These are phyloP conservation scores for Phialocephala sp. DNA, from an alignment of 2,329 filamentous ascomycete genomes.

Conservation along the genomic window DNA sequence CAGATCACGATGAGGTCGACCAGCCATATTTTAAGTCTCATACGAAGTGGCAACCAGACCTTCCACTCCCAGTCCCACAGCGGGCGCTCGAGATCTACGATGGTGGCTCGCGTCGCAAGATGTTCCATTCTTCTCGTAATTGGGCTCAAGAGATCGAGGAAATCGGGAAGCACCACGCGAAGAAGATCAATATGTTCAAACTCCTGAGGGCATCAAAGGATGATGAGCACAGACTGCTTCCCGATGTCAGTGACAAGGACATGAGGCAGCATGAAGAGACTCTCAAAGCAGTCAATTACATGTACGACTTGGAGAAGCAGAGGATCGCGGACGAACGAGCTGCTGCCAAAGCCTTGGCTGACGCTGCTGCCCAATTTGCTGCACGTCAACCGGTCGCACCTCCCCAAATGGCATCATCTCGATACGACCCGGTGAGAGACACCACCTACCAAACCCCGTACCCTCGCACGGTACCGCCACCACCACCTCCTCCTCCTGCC, in stretches of 20 bases:
- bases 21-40: slow-evolving; percentile 23
- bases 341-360: background rate
- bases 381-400: background rate
- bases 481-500: slow-evolving; percentile 20
- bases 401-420: background rate
- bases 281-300: background rate
- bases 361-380: background rate
- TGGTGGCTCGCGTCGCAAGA: background rate
- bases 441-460: slow-evolving; percentile 20
- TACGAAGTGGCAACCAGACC: slow-evolving; percentile 19
- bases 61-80: slow-evolving; percentile 18
- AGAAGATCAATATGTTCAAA: background rate
- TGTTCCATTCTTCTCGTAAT: background rate
- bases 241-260: background rate
- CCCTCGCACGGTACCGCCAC: background rate
- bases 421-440: slow-evolving; percentile 37
- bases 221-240: background rate
- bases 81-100: slow-evolving; percentile 21
- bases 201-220: background rate
- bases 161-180: background rate
- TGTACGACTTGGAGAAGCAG: background rate
- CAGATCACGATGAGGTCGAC: slow-evolving; percentile 25
- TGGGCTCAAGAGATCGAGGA: background rate
- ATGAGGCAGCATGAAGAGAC: background rate
- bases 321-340: background rate